These are phyloP conservation scores for Metschnikowia dekortorum DNA, from an alignment of 805 yeast species.

Conservation along the genomic window DNA sequence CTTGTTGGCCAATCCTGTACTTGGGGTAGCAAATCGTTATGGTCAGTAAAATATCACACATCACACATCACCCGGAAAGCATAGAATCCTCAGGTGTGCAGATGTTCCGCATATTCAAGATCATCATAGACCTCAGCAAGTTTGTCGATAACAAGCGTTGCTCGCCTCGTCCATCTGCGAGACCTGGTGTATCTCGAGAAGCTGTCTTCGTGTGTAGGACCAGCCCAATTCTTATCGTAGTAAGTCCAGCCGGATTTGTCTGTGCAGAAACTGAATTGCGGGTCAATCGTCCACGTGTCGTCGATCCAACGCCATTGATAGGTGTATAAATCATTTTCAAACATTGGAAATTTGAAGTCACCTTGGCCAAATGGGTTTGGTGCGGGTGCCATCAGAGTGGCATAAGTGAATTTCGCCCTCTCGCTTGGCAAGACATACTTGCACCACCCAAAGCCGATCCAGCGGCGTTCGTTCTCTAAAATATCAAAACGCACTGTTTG, in stretches of 20 bases:
- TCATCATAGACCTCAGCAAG: constrained; percentile 11
- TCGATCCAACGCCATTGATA: constrained; percentile 60
- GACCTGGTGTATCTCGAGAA: constrained; percentile 48
- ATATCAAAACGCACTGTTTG: constrained; percentile 49
- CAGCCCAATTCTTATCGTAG: constrained; percentile 49
- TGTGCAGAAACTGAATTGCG: constrained; percentile 33
- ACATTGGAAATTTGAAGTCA: constrained; percentile 44
- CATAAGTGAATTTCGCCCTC: constrained; percentile 45
- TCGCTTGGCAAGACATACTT: constrained; percentile 49
- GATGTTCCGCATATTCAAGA: too few relatives aligned
- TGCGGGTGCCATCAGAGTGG: constrained; percentile 26
- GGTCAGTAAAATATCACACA: too few relatives aligned
- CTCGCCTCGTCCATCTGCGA: constrained; percentile 48
- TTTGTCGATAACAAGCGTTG: constrained; percentile 28
- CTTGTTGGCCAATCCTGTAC: too few relatives aligned
- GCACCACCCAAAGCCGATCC: constrained; percentile 62
- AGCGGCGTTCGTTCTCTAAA: constrained; percentile 55
- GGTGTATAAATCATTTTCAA: constrained; percentile 30
- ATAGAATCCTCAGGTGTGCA: too few relatives aligned
- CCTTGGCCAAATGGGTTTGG: constrained; percentile 19
- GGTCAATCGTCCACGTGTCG: constrained; percentile 45
- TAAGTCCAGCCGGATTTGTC: constrained; percentile 51
- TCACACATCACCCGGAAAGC: too few relatives aligned
- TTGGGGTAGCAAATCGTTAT: too few relatives aligned
- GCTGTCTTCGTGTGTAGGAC: constrained; percentile 39